phyloP scores from a whole-genome alignment of 768 basidiomycete species.

The Tulasnella sp. region DNA sequence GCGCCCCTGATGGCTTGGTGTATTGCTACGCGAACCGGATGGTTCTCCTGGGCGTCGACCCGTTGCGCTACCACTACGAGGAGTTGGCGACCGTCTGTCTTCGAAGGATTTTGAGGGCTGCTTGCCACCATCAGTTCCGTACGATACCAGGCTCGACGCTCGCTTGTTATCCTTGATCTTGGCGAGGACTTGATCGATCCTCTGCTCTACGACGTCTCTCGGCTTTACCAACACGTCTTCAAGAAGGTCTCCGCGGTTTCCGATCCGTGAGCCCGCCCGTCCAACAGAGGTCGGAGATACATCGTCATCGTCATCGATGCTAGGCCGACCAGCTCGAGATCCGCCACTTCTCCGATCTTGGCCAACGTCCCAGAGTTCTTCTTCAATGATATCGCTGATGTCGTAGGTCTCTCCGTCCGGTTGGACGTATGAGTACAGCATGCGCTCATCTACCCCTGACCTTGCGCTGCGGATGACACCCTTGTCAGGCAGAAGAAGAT shows the following conservation, averaged over 20 bases:
- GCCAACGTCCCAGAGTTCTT: constrained; percentile 55
- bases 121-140: background rate
- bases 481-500: constrained; percentile 75
- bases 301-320: constrained; percentile 24
- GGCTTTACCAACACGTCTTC: constrained; percentile 51
- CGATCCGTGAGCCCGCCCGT: background rate
- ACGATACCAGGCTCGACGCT: background rate
- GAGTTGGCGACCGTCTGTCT: constrained; percentile 12
- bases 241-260: constrained; percentile 39
- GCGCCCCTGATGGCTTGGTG: constrained; percentile 18
- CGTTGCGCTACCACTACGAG: constrained; percentile 6
- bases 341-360: background rate
- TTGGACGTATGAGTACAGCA: constrained; percentile 91
- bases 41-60: background rate
- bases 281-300: background rate
- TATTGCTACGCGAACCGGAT: constrained; percentile 22
- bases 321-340: constrained; percentile 22
- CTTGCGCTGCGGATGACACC: constrained; percentile 77
- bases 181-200: constrained; percentile 59
- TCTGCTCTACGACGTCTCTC: constrained; percentile 52
- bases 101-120: background rate
- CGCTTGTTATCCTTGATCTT: constrained; percentile 46
- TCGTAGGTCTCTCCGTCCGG: constrained; percentile 85
- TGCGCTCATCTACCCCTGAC: constrained; percentile 41
- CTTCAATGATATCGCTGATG: constrained; percentile 85